Percentiles rank a stretch among this genome's conserved stretches.
phyloP scores from a whole-genome alignment of 306 rosid genomes.

The Cyamopsis tetragonoloba region DNA sequence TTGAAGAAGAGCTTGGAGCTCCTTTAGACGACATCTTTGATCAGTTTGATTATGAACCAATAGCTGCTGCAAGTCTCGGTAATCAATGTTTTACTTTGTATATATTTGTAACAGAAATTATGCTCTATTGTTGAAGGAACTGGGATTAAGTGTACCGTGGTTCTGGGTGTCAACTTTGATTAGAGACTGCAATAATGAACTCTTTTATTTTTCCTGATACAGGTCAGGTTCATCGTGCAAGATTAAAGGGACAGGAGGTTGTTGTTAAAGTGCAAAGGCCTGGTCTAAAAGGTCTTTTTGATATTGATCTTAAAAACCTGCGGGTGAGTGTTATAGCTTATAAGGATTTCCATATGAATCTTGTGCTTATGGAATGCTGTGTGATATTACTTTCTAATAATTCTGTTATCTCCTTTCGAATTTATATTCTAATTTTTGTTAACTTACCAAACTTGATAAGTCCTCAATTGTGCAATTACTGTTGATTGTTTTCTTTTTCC shows the following conservation, averaged over 20 bases:
- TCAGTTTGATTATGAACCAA: slow-evolving; percentile 87
- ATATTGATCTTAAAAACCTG: slow-evolving; percentile 94
- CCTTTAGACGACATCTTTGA: slow-evolving; percentile 69
- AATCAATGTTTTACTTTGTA: slow-evolving; percentile 35
- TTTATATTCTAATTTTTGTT: slow-evolving; percentile 5
- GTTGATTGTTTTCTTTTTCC: neutral
- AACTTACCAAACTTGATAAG: slow-evolving; percentile 2
- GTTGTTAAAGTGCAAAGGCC: slow-evolving; percentile 99
- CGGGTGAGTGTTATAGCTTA: slow-evolving; percentile 66
- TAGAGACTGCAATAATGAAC: slow-evolving; percentile 12
- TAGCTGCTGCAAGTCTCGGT: slow-evolving; percentile 99
- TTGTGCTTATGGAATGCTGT: neutral
- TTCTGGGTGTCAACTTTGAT: neutral
- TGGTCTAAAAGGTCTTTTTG: slow-evolving; percentile 93
- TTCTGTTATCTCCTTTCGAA: neutral
- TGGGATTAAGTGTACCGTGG: neutral
- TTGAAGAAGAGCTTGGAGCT: slow-evolving; percentile 94
- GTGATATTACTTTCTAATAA: slow-evolving; percentile 13
- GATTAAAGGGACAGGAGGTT: slow-evolving; percentile 77
- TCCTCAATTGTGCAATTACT: neutral
- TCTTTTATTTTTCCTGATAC: slow-evolving; percentile 23
- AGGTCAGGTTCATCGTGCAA: slow-evolving; percentile 99
- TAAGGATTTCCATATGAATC: slow-evolving; percentile 16
- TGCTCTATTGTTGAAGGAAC: neutral
- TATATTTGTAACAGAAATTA: slow-evolving; percentile 4